These are phyloP conservation scores for Fusarium sterilihyphosum DNA, from an alignment of 2,329 filamentous ascomycete species.

Conservation along the genomic window DNA sequence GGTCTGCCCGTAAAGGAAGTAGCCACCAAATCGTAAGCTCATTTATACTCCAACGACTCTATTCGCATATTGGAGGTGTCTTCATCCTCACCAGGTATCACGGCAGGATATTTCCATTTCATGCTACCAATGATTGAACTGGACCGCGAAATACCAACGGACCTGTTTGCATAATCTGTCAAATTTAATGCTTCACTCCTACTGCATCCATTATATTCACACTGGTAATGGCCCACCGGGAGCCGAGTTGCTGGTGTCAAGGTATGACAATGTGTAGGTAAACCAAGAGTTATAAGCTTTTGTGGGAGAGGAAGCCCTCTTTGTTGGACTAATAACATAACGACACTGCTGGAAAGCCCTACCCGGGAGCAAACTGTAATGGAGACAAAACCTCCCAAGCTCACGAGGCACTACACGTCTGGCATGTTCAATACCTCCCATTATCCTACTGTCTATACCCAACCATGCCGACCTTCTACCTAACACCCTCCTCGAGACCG, in stretches of 20 bases:
- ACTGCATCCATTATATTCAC: not conserved
- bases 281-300: not conserved
- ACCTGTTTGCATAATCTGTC: no score
- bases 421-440: no score
- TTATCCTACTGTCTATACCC: not conserved
- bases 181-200: not conserved
- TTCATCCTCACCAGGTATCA: not conserved
- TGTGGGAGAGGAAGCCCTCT: not conserved
- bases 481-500: no score
- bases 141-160: fast-evolving
- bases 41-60: not conserved
- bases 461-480: not conserved
- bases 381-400: no score
- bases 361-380: not conserved
- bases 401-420: not conserved
- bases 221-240: not conserved
- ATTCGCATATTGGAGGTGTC: not conserved
- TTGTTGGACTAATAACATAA: no score
- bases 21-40: not conserved
- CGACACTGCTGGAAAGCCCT: not conserved
- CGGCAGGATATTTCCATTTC: not conserved
- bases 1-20: no score
- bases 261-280: not conserved
- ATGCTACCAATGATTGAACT: not conserved
- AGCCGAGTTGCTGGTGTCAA: no score